Evolutionary conservation across 108 stramenopile genomes (phyloP), one percentile per base, ranked within the genome.

Genomic region (Cyclotella baltica): DNA sequence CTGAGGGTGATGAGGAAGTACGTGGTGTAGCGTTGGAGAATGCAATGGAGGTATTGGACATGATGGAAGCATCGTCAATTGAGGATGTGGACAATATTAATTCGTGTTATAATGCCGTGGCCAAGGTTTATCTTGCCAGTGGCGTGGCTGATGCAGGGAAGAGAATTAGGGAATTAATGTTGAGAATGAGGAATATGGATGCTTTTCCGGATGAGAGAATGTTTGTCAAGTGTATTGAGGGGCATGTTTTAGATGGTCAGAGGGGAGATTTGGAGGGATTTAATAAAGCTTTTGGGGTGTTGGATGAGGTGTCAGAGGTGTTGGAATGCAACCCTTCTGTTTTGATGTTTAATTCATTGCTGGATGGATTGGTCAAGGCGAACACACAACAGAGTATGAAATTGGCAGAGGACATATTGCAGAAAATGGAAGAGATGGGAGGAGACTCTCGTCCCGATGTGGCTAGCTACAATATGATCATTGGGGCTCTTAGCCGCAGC

Each of bases 391-490:
- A 64, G 23, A 75, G 55, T 18, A 27, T 81, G 25, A 62, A 66
- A n/a, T 22, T 71, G 50, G 75, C 75, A 56, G 81, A 83, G 16
- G 46, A 83, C 1, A 43, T 84, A 51, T 66, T 80, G 33, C 4
- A 36, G 2, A 46, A 48, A 11, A 80, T 80, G 79, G 52, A 80
- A 35, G 33, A 46, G 13, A 53, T 76, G 16, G 79, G 79, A 34
- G 75, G 75, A 22, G 55, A 84, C 35, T 58, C 83, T 25, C 78
- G 78, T 27, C 83, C 83, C 35, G 83, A 84, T 58, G 29, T 40
- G 10, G 40, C 62, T 47, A 71, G 48, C 5, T 84, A 80, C 69
- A 80, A 36, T 69, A 84, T 84, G 59, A 76, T 84, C n/a, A 83
- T 83, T 18, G 36, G 75, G 31, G 75, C 70, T 4, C 62, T 83